Evolutionary conservation across 257 asterid species (phyloP), one percentile per base, ranked within the genome.

Genomic region (Nicotiana undulata): DNA sequence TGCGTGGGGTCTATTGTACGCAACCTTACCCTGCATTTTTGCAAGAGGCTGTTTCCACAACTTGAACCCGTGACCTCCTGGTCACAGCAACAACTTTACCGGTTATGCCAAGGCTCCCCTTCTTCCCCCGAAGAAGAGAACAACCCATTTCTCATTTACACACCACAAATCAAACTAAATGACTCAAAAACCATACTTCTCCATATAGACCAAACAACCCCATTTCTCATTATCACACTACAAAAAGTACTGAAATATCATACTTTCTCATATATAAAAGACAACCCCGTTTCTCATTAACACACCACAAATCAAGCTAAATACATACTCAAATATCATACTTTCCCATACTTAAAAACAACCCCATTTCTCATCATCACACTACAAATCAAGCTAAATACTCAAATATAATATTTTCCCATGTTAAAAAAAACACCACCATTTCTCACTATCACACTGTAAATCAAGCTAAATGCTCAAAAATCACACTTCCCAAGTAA

Each of bases 71-170:
- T 29, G 32, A 29, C 32, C 29, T 28, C 29, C 29, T 28, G 29
- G 29, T 28, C 29, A 28, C 29, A 28, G 29, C 29, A 1, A 1
- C 2, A 28, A 28, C 2, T 28, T 28, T 28, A 28, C 29, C 29
- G 3, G 4, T 29, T 29, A 2, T 29, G 32, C 32, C 32, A 29
- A 29, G 32, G 32, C 4, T 29, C 0, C 32, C 32, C 32, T 29
- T 29, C 32, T 29, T 29, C 8, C 4, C n/a, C n/a, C n/a, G n/a
- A n/a, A n/a, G n/a, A n/a, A n/a, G n/a, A n/a, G n/a, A n/a, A n/a
- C n/a, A n/a, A n/a, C 87, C 90, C 94, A 77, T 44, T 79, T 17
- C 26, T 9, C 11, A 66, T 64, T 7, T 59, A 72, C 32, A 20
- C 61, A 83, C 26, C 9, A 29, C 13, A 64, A 64, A 6, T 64